Evolutionary conservation across 148 eudicot genomes (phyloP).

Genomic region (Rhododendron kiyosumense): DNA sequence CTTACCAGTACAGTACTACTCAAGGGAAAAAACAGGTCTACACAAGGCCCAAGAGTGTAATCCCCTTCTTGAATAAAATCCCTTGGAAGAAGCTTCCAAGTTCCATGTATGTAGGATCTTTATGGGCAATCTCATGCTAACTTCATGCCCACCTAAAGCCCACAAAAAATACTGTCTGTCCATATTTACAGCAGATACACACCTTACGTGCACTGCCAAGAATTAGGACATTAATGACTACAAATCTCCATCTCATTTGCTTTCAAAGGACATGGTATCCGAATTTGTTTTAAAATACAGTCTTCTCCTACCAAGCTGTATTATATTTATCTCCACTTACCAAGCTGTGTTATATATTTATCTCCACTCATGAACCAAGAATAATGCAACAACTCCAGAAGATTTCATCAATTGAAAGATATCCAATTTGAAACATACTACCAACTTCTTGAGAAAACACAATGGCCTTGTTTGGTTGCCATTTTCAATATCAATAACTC

Average conservation of each 20-base stretch:
- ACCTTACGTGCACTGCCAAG: slow-evolving; percentile 46
- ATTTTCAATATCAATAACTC: neutral
- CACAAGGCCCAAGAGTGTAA: neutral
- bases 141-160: slow-evolving; percentile 57
- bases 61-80: neutral
- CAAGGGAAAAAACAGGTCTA: neutral
- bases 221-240: slow-evolving; percentile 46
- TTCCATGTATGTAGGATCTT: slow-evolving; percentile 11
- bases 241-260: neutral
- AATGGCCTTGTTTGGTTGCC: neutral
- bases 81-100: neutral
- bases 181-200: slow-evolving; percentile 63
- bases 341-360: too few species aligned
- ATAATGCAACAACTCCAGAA: neutral
- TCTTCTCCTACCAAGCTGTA: too few species aligned
- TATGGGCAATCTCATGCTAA: slow-evolving; percentile 16
- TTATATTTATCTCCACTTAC: too few species aligned
- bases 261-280: neutral
- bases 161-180: slow-evolving; percentile 41
- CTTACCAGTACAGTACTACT: neutral
- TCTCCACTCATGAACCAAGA: neutral
- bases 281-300: neutral
- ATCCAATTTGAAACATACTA: neutral
- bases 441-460: neutral
- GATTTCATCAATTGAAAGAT: neutral